These are phyloP conservation scores for Hibiscus syriacus DNA, from an alignment of 345 rosid genomes.

Conservation along the genomic window DNA sequence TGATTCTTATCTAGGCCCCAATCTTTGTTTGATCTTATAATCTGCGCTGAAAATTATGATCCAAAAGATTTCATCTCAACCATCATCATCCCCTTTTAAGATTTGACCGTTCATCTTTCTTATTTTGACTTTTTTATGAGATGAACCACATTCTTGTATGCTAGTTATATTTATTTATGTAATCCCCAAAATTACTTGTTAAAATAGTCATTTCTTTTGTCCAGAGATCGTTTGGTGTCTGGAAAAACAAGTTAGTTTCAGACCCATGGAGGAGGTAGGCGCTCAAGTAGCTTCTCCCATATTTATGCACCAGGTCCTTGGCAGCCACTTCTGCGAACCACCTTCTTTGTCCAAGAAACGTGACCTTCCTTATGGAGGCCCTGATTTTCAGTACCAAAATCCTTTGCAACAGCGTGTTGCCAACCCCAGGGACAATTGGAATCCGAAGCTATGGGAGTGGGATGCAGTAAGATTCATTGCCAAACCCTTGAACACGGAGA, in stretches of 20 bases:
- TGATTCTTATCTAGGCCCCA: neutral
- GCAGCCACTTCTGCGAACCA: conserved; percentile 32
- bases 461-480: conserved; percentile 61
- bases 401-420: conserved; percentile 20
- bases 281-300: conserved; percentile 60
- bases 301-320: conserved; percentile 46
- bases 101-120: neutral
- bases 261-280: conserved; percentile 73
- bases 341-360: conserved; percentile 56
- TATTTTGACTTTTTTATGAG: neutral
- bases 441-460: conserved; percentile 74
- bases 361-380: conserved; percentile 35
- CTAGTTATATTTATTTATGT: neutral
- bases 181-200: neutral
- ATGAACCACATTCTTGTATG: neutral
- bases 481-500: conserved; percentile 39
- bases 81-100: neutral
- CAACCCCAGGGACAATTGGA: conserved; percentile 51
- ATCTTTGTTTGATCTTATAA: conserved; percentile 11
- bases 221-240: conserved; percentile 1
- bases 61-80: neutral
- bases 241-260: neutral
- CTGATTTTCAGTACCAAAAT: conserved; percentile 24
- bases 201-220: neutral
- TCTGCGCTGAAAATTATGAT: neutral